phyloP scores from a whole-genome alignment of 2,329 filamentous ascomycete genomes.

The Xylaria digitata region DNA sequence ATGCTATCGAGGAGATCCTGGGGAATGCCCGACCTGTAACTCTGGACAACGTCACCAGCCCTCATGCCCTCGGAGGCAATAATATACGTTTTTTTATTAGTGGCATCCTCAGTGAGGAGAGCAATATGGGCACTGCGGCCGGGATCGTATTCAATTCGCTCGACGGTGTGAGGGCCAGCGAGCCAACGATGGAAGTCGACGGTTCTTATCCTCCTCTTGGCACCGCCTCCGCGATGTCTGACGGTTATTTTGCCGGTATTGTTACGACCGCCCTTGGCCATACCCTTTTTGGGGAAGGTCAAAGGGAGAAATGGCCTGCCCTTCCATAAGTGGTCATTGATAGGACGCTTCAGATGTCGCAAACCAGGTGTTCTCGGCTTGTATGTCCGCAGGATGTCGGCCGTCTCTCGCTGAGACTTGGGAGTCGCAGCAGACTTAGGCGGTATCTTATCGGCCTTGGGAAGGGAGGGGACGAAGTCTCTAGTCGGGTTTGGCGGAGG shows the following conservation, averaged over 20 bases:
- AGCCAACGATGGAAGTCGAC: constrained; percentile 86
- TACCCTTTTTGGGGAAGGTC: constrained; percentile 92
- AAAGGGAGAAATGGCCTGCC: constrained; percentile 84
- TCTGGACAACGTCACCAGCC: constrained; percentile 90
- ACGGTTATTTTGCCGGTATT: constrained; percentile 87
- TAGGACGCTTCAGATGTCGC: constrained; percentile 88
- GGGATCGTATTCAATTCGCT: constrained; percentile 96
- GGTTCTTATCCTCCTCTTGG: constrained; percentile 89
- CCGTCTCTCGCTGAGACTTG: constrained; percentile 47
- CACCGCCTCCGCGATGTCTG: constrained; percentile 90
- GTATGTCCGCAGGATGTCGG: constrained; percentile 79
- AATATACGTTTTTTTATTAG: constrained; percentile 85
- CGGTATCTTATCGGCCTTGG: constrained; percentile 38
- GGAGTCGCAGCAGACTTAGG: constrained; percentile 34
- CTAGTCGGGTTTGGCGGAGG: constrained; percentile 30
- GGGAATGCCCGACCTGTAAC: constrained; percentile 90
- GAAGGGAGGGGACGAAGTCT: constrained; percentile 34
- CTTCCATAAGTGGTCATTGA: constrained; percentile 98
- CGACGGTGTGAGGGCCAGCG: constrained; percentile 86
- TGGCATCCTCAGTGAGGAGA: constrained; percentile 79
- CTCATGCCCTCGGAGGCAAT: constrained; percentile 94
- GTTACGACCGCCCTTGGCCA: constrained; percentile 92
- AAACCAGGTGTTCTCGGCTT: constrained; percentile 93
- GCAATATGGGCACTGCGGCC: constrained; percentile 94
- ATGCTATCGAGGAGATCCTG: constrained; percentile 87